Evolutionary conservation across 2,329 filamentous ascomycete genomes (phyloP).

Genomic region (Arthroderma sp.): DNA sequence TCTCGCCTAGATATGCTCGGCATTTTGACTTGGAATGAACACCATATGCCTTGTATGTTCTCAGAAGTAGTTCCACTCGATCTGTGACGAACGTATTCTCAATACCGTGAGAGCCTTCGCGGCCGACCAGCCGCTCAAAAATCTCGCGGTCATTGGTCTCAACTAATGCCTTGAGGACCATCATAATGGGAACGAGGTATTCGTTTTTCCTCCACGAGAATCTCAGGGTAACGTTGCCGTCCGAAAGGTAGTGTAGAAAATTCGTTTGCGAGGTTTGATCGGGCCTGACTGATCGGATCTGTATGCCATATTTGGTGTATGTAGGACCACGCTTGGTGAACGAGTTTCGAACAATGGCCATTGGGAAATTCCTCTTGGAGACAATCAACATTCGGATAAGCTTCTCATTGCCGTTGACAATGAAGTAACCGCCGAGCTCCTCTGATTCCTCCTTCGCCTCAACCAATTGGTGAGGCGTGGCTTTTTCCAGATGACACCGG

Average conservation of each 20-base stretch:
- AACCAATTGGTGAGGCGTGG: constrained; percentile 70
- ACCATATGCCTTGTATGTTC: constrained; percentile 85
- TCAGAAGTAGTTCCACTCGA: constrained; percentile 77
- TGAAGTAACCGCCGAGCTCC: constrained; percentile 90
- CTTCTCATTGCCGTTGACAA: constrained; percentile 96
- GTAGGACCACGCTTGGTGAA: constrained; percentile 76
- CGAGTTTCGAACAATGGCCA: constrained; percentile 83
- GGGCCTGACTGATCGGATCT: constrained; percentile 83
- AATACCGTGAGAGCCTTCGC: constrained; percentile 59
- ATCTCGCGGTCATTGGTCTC: constrained; percentile 96
- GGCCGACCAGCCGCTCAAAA: constrained; percentile 81
- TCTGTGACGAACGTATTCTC: constrained; percentile 90
- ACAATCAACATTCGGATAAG: constrained; percentile 85
- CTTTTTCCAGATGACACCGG: constrained; percentile 76
- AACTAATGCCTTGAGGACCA: constrained; percentile 87
- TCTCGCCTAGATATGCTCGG: constrained; percentile 73
- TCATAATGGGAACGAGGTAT: constrained; percentile 88
- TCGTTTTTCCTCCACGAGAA: constrained; percentile 98
- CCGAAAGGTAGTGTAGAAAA: constrained; percentile 85
- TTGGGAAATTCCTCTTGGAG: constrained; percentile 82
- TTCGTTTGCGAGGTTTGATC: constrained; percentile 98
- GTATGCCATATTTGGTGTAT: constrained; percentile 83
- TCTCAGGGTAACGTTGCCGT: constrained; percentile 91
- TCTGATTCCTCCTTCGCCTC: constrained; percentile 87
- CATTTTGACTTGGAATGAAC: constrained; percentile 73